phyloP scores from a whole-genome alignment of 73 alveolate genomes.

The Symbiodinium pilosum region DNA sequence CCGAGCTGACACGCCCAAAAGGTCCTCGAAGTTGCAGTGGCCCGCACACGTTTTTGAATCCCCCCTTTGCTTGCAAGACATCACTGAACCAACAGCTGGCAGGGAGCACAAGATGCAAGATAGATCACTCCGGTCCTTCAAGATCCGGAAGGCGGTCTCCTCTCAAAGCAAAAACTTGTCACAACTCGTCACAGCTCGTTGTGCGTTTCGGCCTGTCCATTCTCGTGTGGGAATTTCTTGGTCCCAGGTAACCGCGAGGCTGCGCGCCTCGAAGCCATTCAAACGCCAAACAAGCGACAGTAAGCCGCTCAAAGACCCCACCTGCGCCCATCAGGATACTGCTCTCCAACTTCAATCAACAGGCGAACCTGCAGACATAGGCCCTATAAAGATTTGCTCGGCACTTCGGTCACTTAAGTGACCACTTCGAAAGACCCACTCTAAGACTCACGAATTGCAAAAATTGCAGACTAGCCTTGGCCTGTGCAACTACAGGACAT shows the following conservation, averaged over 20 bases:
- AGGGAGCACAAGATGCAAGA: not conserved
- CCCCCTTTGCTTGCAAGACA: too few species aligned
- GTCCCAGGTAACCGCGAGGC: conserved; percentile 67
- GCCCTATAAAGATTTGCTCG: too few species aligned
- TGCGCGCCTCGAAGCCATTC: conserved; percentile 13
- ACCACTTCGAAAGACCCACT: too few species aligned
- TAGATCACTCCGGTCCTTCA: conserved; percentile 19
- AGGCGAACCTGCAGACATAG: conserved; percentile 68
- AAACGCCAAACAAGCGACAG: not conserved
- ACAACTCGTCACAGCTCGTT: not conserved
- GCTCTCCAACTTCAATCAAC: conserved; percentile 62
- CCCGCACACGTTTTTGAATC: not conserved
- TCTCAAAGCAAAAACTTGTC: not conserved
- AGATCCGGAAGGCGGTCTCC: conserved; percentile 84
- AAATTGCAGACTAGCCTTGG: too few species aligned
- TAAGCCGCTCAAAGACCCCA: not conserved
- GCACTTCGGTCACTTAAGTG: too few species aligned
- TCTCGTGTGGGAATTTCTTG: conserved; percentile 47
- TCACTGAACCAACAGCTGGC: too few species aligned
- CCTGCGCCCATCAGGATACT: conserved; percentile 76
- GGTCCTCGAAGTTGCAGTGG: not conserved
- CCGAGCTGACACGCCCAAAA: conserved; percentile 13
- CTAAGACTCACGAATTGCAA: too few species aligned
- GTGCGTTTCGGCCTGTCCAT: conserved; percentile 13
- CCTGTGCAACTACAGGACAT: too few species aligned